Percentiles rank a stretch among this genome's conserved stretches.
Conservation (phyloP, 2,329 filamentous ascomycete genomes). For the Fusarium gaditjirri region DNA sequence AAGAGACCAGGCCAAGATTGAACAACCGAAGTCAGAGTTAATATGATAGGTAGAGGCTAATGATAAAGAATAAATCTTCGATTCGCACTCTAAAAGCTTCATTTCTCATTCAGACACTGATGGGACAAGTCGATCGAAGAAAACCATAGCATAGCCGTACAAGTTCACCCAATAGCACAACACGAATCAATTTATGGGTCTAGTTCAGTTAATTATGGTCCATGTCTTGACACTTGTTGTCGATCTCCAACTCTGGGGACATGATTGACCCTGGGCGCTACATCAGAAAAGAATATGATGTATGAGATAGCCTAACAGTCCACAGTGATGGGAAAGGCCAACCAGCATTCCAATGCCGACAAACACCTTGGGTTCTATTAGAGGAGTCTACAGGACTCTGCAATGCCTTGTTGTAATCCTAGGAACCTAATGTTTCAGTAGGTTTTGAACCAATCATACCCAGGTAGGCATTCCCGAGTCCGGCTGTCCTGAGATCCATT, state of each 20-base stretch:
- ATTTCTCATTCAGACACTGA: background rate
- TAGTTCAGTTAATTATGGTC: constrained; percentile 11
- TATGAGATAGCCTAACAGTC: background rate
- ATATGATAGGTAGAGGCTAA: background rate
- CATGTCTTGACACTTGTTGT: constrained; percentile 6
- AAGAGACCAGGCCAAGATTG: no score
- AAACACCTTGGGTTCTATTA: background rate
- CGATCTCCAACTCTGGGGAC: constrained; percentile 5
- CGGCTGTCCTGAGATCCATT: constrained; percentile 12
- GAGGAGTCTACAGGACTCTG: background rate
- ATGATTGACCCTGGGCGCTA: background rate
- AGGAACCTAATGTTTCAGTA: background rate
- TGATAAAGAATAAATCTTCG: background rate
- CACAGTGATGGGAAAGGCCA: background rate
- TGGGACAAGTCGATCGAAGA: background rate
- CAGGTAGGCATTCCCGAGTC: background rate
- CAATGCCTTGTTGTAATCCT: background rate
- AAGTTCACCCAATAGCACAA: constrained; percentile 34
- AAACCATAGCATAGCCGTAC: background rate
- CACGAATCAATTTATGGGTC: constrained; percentile 37
- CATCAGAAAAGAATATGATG: background rate
- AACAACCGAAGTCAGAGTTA: background rate
- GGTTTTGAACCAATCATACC: constrained; percentile 17
- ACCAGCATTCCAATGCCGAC: background rate
- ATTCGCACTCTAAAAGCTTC: background rate